These are phyloP conservation scores for Skeletonema menzelii DNA, from an alignment of 108 stramenopile species.

Conservation along the genomic window DNA sequence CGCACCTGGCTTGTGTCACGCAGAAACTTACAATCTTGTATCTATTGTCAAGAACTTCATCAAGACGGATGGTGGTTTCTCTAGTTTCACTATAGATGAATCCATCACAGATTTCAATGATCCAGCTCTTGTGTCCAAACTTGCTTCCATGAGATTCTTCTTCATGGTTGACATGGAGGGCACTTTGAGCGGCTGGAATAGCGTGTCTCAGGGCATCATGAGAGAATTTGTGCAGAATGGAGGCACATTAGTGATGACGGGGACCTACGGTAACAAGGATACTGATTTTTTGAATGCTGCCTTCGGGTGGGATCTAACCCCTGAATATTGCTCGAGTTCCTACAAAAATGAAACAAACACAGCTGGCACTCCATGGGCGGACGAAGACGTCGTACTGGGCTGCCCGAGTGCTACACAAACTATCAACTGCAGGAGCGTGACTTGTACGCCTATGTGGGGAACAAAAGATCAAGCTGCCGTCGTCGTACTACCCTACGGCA, in stretches of 20 bases:
- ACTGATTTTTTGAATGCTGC: background rate
- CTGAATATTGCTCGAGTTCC: background rate
- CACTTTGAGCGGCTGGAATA: background rate
- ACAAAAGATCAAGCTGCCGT: background rate
- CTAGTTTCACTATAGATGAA: background rate
- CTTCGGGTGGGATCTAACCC: background rate
- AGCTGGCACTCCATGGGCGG: background rate
- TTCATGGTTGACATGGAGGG: background rate
- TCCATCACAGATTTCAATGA: background rate
- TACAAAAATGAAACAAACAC: background rate
- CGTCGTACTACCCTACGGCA: background rate
- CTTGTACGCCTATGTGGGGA: background rate
- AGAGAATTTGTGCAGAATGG: background rate
- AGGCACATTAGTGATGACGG: slow-evolving; percentile 1
- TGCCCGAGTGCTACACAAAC: background rate
- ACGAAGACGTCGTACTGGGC: background rate
- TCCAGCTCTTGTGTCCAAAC: background rate
- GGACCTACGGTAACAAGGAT: background rate
- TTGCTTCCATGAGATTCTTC: background rate
- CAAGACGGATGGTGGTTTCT: background rate
- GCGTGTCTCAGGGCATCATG: background rate
- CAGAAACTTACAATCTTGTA: background rate
- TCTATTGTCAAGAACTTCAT: background rate
- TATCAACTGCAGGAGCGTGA: background rate
- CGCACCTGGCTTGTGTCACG: background rate